Conservation (phyloP, 495 filamentous ascomycete genomes). For the Bathelium albidoporum region DNA sequence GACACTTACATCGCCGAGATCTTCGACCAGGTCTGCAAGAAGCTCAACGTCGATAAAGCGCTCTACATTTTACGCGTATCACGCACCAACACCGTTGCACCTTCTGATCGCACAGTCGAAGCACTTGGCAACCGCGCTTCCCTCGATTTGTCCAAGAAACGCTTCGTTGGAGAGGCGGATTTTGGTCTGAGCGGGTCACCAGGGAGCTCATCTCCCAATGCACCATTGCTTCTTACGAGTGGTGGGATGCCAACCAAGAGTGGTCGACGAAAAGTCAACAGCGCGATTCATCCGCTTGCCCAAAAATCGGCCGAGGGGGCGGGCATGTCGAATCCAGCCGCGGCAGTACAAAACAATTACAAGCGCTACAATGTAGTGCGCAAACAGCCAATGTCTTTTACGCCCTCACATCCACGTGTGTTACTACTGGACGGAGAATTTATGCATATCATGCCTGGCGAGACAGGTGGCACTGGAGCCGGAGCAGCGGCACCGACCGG, state of each 20-base stretch:
- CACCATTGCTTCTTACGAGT: slow-evolving; percentile 50
- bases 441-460: slow-evolving; percentile 82
- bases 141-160: slow-evolving; percentile 76
- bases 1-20: slow-evolving; percentile 94
- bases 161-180: slow-evolving; percentile 70
- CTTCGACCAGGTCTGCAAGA: slow-evolving; percentile 79
- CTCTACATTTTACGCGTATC: slow-evolving; percentile 82
- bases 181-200: slow-evolving; percentile 68
- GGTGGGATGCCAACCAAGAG: neutral
- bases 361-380: slow-evolving; percentile 85
- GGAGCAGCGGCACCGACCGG: slow-evolving; percentile 28
- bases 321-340: slow-evolving; percentile 27
- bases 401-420: slow-evolving; percentile 70
- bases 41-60: slow-evolving; percentile 80
- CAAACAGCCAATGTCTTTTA: slow-evolving; percentile 89
- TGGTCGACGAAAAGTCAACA: neutral
- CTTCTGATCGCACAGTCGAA: slow-evolving; percentile 78
- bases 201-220: slow-evolving; percentile 70
- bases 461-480: slow-evolving; percentile 32
- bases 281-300: slow-evolving; percentile 58
- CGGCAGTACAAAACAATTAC: slow-evolving; percentile 46
- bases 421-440: slow-evolving; percentile 91
- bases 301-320: slow-evolving; percentile 48
- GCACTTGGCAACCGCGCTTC: slow-evolving; percentile 75
- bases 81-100: slow-evolving; percentile 72